A percentile compares a stretch with the other conserved stretches of the same genome.
Evolutionary conservation across 2,329 filamentous ascomycete species (phyloP).

Genomic region (Aureobasidium sp.): DNA sequence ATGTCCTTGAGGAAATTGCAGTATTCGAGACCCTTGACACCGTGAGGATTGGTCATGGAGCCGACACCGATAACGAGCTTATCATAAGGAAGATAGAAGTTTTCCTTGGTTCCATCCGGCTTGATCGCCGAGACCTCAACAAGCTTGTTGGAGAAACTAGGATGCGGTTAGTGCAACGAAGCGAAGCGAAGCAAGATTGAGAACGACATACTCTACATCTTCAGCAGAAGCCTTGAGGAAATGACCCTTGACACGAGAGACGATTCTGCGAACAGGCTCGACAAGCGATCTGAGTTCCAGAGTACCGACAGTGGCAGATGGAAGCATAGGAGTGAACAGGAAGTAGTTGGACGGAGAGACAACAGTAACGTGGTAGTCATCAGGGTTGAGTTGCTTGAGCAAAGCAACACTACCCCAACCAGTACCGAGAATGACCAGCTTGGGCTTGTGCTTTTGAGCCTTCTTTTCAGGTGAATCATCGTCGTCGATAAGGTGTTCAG

Average conservation of each 20-base stretch:
- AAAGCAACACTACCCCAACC: conserved; percentile 93
- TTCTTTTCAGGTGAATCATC: conserved; percentile 67
- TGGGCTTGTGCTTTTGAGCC: conserved; percentile 77
- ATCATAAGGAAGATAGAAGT: conserved; percentile 95
- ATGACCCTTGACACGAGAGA: conserved; percentile 71
- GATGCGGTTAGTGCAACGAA: background rate
- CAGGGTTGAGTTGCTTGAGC: conserved; percentile 80
- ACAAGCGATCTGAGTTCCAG: conserved; percentile 85
- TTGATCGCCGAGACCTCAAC: conserved; percentile 77
- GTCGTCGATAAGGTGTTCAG: conserved; percentile 81
- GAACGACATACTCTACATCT: conserved; percentile 56
- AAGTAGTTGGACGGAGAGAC: conserved; percentile 96
- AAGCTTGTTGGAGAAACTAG: conserved; percentile 70
- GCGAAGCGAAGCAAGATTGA: background rate
- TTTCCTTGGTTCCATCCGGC: conserved; percentile 60
- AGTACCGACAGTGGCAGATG: conserved; percentile 92
- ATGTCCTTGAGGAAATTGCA: conserved; percentile 96
- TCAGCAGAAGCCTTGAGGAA: conserved; percentile 83
- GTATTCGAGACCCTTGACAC: conserved; percentile 88
- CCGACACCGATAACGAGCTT: conserved; percentile 91
- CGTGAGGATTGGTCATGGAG: conserved; percentile 88
- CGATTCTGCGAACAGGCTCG: conserved; percentile 82
- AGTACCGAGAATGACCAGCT: conserved; percentile 83
- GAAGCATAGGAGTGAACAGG: conserved; percentile 95
- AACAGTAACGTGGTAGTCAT: conserved; percentile 92